These are phyloP conservation scores for Mangifera indica DNA, from an alignment of 345 rosid species.

Conservation along the genomic window DNA sequence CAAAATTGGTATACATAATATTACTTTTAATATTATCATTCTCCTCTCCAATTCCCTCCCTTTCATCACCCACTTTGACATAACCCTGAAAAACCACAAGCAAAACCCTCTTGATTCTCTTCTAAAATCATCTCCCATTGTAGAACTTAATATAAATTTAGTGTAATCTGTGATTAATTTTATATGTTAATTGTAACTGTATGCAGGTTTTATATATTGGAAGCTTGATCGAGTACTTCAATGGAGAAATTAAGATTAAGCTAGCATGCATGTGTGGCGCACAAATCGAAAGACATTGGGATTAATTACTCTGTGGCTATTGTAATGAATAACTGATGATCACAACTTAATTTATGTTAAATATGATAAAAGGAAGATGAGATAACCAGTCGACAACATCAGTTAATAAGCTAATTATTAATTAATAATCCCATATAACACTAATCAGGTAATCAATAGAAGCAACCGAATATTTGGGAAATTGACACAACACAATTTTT, in stretches of 20 bases:
- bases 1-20: too few relatives aligned
- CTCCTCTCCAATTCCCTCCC: slow-evolving; percentile 20
- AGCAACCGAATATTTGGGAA: neutral
- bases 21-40: neutral
- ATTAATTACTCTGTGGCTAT: neutral
- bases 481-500: neutral
- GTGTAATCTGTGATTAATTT: too few relatives aligned
- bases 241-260: slow-evolving; percentile 1
- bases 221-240: slow-evolving; percentile 7
- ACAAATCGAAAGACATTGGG: slow-evolving; percentile 10
- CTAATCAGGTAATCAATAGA: neutral
- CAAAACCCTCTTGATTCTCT: slow-evolving; percentile 7
- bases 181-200: too few relatives aligned
- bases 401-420: neutral
- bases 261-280: slow-evolving; percentile 17
- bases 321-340: neutral
- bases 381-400: slow-evolving; percentile 15
- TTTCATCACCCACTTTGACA: slow-evolving; percentile 51
- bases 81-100: slow-evolving; percentile 21
- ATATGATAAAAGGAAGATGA: neutral
- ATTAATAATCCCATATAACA: neutral
- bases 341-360: neutral
- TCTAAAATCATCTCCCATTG: neutral
- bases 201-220: neutral
- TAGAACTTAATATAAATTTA: neutral